Conservation (phyloP, 192 early-diverging fungal genomes). For the Pilobolus umbonatus region DNA sequence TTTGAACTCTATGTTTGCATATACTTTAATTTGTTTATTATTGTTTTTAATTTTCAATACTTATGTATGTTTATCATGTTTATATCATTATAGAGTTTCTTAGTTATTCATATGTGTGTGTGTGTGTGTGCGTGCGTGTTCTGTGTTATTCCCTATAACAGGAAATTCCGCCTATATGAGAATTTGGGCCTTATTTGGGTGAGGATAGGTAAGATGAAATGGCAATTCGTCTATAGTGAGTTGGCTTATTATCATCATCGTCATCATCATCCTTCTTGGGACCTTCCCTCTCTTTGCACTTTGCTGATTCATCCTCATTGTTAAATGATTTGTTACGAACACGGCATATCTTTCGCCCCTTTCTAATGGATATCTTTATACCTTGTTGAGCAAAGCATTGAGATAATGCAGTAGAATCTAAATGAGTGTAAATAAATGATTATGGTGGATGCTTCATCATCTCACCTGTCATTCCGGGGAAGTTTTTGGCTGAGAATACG, state of each 20-base stretch:
- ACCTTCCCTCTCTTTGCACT: background rate
- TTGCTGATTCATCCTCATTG: background rate
- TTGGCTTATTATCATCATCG: background rate
- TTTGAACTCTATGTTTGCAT: too few relatives aligned
- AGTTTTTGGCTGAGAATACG: constrained; percentile 33
- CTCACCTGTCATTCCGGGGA: constrained; percentile 39
- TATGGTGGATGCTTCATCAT: background rate
- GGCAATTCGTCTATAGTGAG: constrained; percentile 6
- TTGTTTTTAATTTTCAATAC: too few relatives aligned
- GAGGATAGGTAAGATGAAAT: constrained; percentile 5
- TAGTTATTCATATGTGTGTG: too few relatives aligned
- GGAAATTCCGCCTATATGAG: too few relatives aligned
- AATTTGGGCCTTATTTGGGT: too few relatives aligned
- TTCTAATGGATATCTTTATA: constrained; percentile 20
- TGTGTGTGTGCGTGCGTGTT: too few relatives aligned
- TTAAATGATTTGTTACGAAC: background rate
- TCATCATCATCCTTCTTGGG: background rate
- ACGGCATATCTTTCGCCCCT: constrained; percentile 1
- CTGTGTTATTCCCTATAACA: too few relatives aligned
- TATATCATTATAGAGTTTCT: too few relatives aligned
- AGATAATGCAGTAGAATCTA: constrained; percentile 11
- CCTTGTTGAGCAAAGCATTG: constrained; percentile 21
- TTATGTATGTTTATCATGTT: too few relatives aligned
- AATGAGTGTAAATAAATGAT: background rate
- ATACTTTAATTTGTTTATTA: too few relatives aligned